Conservation (phyloP, 2,329 filamentous ascomycete species). For the Pyrenochaeta sp. region DNA sequence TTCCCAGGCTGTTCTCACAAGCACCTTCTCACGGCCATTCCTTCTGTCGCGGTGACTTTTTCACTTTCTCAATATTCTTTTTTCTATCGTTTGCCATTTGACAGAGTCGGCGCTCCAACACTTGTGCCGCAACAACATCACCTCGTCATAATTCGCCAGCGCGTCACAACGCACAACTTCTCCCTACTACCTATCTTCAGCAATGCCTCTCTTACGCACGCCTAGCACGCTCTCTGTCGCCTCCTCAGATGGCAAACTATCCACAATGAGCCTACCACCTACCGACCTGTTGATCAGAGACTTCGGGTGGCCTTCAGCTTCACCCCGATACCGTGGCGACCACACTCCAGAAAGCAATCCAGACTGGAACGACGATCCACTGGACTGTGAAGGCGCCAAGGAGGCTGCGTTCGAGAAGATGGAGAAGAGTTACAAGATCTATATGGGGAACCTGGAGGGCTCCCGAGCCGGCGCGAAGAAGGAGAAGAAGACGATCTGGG, state of each 20-base stretch:
- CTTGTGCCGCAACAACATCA: too few species aligned
- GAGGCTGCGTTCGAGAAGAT: conserved; percentile 33
- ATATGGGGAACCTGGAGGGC: conserved; percentile 27
- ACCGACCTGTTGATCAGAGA: conserved; percentile 24
- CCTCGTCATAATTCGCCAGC: conserved; percentile 8
- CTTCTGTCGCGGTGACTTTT: too few species aligned
- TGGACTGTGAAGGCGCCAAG: conserved; percentile 26
- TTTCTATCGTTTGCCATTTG: too few species aligned
- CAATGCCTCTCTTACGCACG: conserved; percentile 16
- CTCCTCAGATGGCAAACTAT: conserved; percentile 19
- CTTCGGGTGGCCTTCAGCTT: conserved; percentile 31
- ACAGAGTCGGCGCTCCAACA: too few species aligned
- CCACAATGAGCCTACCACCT: conserved; percentile 6
- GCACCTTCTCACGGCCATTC: too few species aligned
- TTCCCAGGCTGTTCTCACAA: too few species aligned
- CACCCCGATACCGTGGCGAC: conserved; percentile 33
- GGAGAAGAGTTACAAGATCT: conserved; percentile 31
- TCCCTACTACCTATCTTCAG: conserved; percentile 1
- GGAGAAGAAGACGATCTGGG: conserved; percentile 30
- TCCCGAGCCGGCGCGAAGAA: conserved; percentile 12
- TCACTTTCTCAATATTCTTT: too few species aligned
- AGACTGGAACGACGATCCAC: conserved; percentile 31
- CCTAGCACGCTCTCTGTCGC: conserved; percentile 17
- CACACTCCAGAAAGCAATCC: conserved; percentile 37
- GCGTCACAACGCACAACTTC: conserved; percentile 14